Evolutionary conservation across 2,329 filamentous ascomycete genomes (phyloP).

Genomic region (Ilyonectria mors-panacis): DNA sequence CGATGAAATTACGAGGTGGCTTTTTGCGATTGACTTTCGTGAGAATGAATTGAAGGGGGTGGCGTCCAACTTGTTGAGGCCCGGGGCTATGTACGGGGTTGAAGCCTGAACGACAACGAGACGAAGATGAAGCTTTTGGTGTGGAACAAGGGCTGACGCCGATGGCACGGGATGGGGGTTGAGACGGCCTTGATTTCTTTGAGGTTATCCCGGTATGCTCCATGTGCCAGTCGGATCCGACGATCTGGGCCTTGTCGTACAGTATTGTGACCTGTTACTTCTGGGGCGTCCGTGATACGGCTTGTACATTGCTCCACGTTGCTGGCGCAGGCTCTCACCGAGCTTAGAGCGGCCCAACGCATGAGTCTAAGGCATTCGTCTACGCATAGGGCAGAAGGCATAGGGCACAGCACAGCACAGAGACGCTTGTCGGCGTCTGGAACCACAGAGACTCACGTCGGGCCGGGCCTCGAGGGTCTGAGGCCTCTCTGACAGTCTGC

Average conservation of each 20-base stretch:
- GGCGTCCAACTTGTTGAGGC: background rate
- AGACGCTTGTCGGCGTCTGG: background rate
- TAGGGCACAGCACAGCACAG: background rate
- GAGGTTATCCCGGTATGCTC: background rate
- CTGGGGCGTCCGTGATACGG: background rate
- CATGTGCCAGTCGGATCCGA: conserved; percentile 16
- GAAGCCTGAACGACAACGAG: background rate
- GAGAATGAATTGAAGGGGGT: background rate
- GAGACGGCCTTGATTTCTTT: background rate
- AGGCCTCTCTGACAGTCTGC: no score
- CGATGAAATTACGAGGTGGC: background rate
- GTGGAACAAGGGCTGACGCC: conserved; percentile 7
- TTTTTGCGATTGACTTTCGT: background rate
- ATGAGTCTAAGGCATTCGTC: background rate
- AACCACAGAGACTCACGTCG: no score
- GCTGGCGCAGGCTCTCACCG: background rate
- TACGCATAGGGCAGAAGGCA: background rate
- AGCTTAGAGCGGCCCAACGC: background rate
- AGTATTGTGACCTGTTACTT: background rate
- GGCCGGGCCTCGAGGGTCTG: no score
- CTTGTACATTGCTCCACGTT: background rate
- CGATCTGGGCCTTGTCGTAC: background rate
- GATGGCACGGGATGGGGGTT: conserved; percentile 7
- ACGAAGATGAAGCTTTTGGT: background rate
- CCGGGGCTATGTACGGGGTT: background rate